Evolutionary conservation across 2,329 filamentous ascomycete genomes (phyloP), one percentile per base, ranked within the genome.

Genomic region (Sarocladium kiliense): DNA sequence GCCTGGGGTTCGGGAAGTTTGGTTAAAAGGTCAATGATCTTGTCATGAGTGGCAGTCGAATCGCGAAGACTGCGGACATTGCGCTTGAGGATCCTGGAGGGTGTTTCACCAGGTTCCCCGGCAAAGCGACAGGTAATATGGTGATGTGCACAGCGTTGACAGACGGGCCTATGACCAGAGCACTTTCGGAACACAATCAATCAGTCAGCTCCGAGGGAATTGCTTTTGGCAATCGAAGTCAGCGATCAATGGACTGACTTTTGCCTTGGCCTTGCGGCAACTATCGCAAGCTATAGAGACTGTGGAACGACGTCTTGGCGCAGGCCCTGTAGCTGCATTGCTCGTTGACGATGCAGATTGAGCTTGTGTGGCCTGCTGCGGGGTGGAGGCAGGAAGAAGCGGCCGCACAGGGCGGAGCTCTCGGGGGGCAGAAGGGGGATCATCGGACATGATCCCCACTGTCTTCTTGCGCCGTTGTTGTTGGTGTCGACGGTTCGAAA

Each of bases 1-100:
- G 71, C 71, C 16, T 74, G 70, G 5, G 56, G 34, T 1, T 70
- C 58, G 0, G 64, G 61, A 1, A 64, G 30, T 3, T 21, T 56
- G 23, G 16, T 58, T 3, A 66, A 25, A 0, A 64, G 21, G 0
- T 59, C 45, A 4, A 65, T 11, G 0, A 67, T 26, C 9, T 66
- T 63, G 7, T 61, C 57, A 7, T 63, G 55, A 3, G 54, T 26
- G 1, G 41, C 30, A 0, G 54, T 36, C 34, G 39, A 44, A 14
- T 53, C 36, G 18, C 21, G 44, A 19, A 61, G 41, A 12, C 54
- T 25, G 11, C 23, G 14, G 5, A 57, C 55, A 3, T 53, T 50
- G 12, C 57, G 54, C 21, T 32, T 56, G 25, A 66, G 19, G 2
- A 63, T 64, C 19, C 63, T 61, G 3, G 41, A 10, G 4, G 57